These are phyloP conservation scores for Drechslerella coelobrocha DNA, from an alignment of 2,329 filamentous ascomycete species.

Conservation along the genomic window DNA sequence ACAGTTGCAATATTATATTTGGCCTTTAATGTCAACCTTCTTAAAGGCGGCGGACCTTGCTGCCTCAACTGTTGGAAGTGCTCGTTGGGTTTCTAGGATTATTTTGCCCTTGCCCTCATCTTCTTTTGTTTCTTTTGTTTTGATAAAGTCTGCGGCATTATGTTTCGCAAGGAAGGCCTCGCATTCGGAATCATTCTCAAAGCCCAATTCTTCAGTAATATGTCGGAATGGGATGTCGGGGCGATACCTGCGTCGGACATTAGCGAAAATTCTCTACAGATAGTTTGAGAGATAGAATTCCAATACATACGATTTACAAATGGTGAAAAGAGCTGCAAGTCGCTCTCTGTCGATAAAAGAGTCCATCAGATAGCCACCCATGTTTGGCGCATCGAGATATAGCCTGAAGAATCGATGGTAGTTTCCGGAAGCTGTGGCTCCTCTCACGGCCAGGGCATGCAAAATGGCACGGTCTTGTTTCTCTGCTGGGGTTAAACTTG, in stretches of 20 bases:
- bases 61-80: slow-evolving; percentile 73
- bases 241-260: slow-evolving; percentile 74
- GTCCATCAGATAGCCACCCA: slow-evolving; percentile 98
- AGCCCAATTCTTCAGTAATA: slow-evolving; percentile 93
- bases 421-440: slow-evolving; percentile 88
- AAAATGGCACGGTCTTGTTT: slow-evolving; percentile 83
- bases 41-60: slow-evolving; percentile 77
- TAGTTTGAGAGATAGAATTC: not conserved
- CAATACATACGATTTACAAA: slow-evolving; percentile 88
- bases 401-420: slow-evolving; percentile 98
- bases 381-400: slow-evolving; percentile 90
- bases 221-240: slow-evolving; percentile 86
- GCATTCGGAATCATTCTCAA: slow-evolving; percentile 89
- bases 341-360: slow-evolving; percentile 97
- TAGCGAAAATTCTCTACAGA: slow-evolving; percentile 59
- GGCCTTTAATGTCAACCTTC: slow-evolving; percentile 94
- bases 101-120: slow-evolving; percentile 58
- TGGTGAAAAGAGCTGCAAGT: slow-evolving; percentile 84
- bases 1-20: slow-evolving; percentile 69
- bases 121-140: slow-evolving; percentile 63
- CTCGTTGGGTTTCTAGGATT: slow-evolving; percentile 74
- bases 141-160: slow-evolving; percentile 74
- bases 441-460: slow-evolving; percentile 89
- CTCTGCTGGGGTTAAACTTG: slow-evolving; percentile 98
- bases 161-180: slow-evolving; percentile 88